Percentiles rank a stretch among this genome's conserved stretches.
These are phyloP conservation scores for Forsythia suspensa DNA, from an alignment of 257 asterid species.

Conservation along the genomic window DNA sequence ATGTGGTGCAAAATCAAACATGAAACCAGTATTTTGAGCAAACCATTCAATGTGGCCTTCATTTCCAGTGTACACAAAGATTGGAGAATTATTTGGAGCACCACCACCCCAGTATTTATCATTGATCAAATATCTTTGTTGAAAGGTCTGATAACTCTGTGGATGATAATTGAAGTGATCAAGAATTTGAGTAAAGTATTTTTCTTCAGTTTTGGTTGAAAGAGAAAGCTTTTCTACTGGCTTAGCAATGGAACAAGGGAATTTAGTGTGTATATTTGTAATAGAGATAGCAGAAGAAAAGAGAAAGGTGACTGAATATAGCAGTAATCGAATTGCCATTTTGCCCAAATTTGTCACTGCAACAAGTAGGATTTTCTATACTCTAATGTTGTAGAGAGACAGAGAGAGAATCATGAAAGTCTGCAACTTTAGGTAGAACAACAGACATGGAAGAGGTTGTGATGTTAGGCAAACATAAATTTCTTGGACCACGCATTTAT, in stretches of 20 bases:
- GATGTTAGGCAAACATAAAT: no score
- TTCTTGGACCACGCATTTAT: no score
- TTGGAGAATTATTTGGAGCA: constrained; percentile 51
- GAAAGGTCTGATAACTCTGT: constrained; percentile 67
- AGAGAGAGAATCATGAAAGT: no score
- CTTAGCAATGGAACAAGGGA: constrained; percentile 37
- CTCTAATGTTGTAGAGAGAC: no score
- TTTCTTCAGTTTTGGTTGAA: constrained; percentile 30
- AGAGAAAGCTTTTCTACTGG: constrained; percentile 27
- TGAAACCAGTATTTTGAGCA: constrained; percentile 87
- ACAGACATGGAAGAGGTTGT: no score
- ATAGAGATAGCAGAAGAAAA: constrained; percentile 15
- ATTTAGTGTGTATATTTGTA: constrained; percentile 27
- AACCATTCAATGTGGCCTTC: constrained; percentile 96
- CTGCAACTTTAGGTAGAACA: no score
- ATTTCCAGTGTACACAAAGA: constrained; percentile 90
- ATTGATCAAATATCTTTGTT: constrained; percentile 75
- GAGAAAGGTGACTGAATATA: constrained; percentile 10
- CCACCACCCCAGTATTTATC: constrained; percentile 70
- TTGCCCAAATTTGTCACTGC: no score
- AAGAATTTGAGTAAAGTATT: constrained; percentile 68
- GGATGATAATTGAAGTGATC: constrained; percentile 87
- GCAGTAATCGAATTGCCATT: constrained; percentile 33
- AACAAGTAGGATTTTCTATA: no score
- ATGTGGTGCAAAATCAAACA: constrained; percentile 73